These are phyloP conservation scores for Ulota crispa DNA, from an alignment of 225 moss, liverwort and hornwort genomes.

Conservation along the genomic window DNA sequence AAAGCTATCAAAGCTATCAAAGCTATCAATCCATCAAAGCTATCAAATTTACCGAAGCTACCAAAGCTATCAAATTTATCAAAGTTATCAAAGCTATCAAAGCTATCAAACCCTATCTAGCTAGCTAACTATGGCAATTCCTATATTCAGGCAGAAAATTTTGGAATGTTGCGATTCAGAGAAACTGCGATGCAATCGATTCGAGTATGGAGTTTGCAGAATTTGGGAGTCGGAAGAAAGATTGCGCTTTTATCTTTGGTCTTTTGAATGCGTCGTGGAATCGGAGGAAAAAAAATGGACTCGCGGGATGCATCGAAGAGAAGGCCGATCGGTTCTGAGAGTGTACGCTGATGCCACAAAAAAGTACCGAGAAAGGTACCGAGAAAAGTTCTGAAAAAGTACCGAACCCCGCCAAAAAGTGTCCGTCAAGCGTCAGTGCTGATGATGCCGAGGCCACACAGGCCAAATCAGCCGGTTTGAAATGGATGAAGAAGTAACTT, in stretches of 20 bases:
- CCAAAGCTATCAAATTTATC: too few species aligned
- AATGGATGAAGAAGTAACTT: too few species aligned
- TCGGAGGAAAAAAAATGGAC: neutral
- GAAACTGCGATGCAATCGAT: neutral
- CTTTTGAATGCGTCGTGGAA: neutral
- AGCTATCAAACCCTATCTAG: constrained; percentile 26
- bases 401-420: too few species aligned
- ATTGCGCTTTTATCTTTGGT: neutral
- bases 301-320: neutral
- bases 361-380: too few species aligned
- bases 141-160: neutral
- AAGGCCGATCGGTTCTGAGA: neutral
- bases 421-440: too few species aligned
- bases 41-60: too few species aligned
- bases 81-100: too few species aligned
- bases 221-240: neutral
- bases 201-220: neutral
- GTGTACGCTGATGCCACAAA: neutral
- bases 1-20: too few species aligned
- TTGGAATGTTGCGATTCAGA: neutral
- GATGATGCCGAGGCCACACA: too few species aligned
- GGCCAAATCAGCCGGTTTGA: too few species aligned
- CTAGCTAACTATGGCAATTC: neutral
- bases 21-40: too few species aligned
- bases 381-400: too few species aligned